A percentile compares a stretch with the other conserved stretches of the same genome.
These are phyloP conservation scores for Microglena sp. DNA, from an alignment of 139 green algal genomes.

Conservation along the genomic window DNA sequence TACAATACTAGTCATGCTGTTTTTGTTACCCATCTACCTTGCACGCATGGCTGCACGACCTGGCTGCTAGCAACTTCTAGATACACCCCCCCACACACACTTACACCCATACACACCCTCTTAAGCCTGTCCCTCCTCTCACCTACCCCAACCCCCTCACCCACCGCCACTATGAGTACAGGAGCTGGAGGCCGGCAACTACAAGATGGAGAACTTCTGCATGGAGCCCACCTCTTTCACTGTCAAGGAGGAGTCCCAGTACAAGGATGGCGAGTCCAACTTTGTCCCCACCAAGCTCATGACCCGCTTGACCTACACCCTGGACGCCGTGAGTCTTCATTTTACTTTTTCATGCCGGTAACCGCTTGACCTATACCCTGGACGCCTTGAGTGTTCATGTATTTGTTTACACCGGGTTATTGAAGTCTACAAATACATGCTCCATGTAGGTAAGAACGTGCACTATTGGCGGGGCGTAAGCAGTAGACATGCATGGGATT, in stretches of 20 bases:
- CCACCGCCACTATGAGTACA: no score
- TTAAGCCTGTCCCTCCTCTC: background rate
- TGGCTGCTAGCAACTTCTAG: background rate
- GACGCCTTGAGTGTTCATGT: conserved; percentile 52
- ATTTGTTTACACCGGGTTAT: background rate
- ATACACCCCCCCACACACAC: background rate
- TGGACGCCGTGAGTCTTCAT: conserved; percentile 65
- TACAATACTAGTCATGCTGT: no score
- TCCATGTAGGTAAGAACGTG: background rate
- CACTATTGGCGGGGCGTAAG: background rate
- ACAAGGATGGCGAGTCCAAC: conserved; percentile 75
- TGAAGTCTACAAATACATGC: background rate
- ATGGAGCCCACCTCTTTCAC: conserved; percentile 95
- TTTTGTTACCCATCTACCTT: no score
- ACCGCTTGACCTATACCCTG: no score
- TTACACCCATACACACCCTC: background rate
- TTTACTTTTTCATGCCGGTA: no score
- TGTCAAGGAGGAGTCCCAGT: conserved; percentile 68
- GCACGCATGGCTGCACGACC: background rate
- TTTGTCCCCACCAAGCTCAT: conserved; percentile 98
- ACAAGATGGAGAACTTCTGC: conserved; percentile 94
- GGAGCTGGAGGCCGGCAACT: conserved; percentile 81
- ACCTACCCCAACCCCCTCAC: background rate
- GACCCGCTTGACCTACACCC: conserved; percentile 97
- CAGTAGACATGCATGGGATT: background rate